These are phyloP conservation scores for Elsinoe ampelina DNA, from an alignment of 2,329 filamentous ascomycete genomes.

Conservation along the genomic window DNA sequence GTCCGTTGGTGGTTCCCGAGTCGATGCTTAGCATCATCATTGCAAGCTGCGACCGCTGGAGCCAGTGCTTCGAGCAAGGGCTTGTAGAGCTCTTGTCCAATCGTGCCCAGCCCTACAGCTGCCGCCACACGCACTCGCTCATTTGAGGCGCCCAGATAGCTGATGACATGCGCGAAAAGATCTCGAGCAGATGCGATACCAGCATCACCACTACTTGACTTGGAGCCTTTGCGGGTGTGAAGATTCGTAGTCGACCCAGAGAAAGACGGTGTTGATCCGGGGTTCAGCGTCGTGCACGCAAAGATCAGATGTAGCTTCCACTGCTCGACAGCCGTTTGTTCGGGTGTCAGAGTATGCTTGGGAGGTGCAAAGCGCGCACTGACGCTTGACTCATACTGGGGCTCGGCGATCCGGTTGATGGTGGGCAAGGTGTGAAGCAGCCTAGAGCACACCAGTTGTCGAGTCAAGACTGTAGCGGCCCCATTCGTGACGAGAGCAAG, in stretches of 20 bases:
- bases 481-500: constrained; percentile 86
- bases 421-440: constrained; percentile 87
- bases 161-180: constrained; percentile 85
- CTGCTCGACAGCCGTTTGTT: constrained; percentile 85
- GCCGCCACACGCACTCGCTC: constrained; percentile 79
- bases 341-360: constrained; percentile 29
- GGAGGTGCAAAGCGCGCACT: constrained; percentile 16
- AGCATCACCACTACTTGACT: constrained; percentile 51
- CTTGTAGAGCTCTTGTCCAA: constrained; percentile 88
- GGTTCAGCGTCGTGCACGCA: constrained; percentile 85
- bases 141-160: constrained; percentile 71
- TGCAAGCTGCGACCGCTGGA: constrained; percentile 74
- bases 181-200: constrained; percentile 79
- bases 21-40: constrained; percentile 76
- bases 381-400: constrained; percentile 46
- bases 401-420: constrained; percentile 71
- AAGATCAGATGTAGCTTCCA: constrained; percentile 98
- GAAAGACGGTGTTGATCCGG: constrained; percentile 45
- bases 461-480: constrained; percentile 79
- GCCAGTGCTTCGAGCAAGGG: constrained; percentile 84
- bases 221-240: constrained; percentile 74
- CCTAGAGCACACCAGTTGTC: constrained; percentile 86
- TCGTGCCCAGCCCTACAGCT: constrained; percentile 83
- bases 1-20: constrained; percentile 69
- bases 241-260: constrained; percentile 48